Evolutionary conservation across 176 grass and related monocot genomes (phyloP).

Genomic region (Oryza meridionalis): DNA sequence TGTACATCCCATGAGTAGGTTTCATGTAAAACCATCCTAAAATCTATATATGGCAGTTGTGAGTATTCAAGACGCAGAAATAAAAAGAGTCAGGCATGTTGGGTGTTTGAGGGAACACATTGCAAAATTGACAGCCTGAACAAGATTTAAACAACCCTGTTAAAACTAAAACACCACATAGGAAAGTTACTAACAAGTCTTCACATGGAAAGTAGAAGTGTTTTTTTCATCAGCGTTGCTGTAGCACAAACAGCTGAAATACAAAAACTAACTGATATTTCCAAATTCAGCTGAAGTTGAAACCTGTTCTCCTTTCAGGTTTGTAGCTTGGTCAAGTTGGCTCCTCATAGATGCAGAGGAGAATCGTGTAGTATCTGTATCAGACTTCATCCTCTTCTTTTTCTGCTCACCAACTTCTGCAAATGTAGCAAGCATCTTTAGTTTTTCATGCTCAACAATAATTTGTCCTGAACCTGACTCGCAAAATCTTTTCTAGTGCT

Average conservation of each 20-base stretch:
- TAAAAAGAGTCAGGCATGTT: slow-evolving; percentile 14
- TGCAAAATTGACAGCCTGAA: slow-evolving; percentile 37
- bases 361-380: slow-evolving; percentile 73
- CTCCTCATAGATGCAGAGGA: slow-evolving; percentile 73
- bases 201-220: slow-evolving; percentile 46
- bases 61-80: not conserved
- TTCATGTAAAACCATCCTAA: slow-evolving; percentile 26
- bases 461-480: slow-evolving; percentile 21
- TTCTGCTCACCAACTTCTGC: slow-evolving; percentile 79
- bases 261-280: slow-evolving; percentile 59
- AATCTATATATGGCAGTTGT: slow-evolving; percentile 9
- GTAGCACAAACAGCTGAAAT: slow-evolving; percentile 37
- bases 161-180: slow-evolving; percentile 35
- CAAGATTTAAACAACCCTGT: slow-evolving; percentile 31
- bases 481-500: slow-evolving; percentile 36
- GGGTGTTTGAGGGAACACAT: slow-evolving; percentile 30
- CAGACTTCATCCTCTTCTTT: slow-evolving; percentile 92
- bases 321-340: slow-evolving; percentile 88
- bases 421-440: slow-evolving; percentile 46
- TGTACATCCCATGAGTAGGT: slow-evolving; percentile 15
- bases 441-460: slow-evolving; percentile 24
- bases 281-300: slow-evolving; percentile 49
- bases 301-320: slow-evolving; percentile 97
- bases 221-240: not conserved
- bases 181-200: slow-evolving; percentile 34